Base-by-base conservation (phyloP, 1,284 basidiomycete species). In the Heliocybe sulcata region DNA sequence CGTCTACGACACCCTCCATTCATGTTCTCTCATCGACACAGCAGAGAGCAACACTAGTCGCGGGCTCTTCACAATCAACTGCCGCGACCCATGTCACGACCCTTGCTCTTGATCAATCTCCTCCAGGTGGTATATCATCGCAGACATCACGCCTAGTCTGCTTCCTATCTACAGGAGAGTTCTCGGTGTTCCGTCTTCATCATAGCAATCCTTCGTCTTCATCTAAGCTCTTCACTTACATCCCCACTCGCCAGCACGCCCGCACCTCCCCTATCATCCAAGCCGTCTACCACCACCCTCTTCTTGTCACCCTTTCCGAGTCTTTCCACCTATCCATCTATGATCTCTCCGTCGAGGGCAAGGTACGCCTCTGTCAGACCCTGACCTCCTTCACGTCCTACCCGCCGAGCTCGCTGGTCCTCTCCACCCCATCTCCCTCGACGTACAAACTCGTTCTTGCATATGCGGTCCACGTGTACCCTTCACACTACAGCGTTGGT, bases 401-500 rank as follows among this genome's bases (percentile, higher is more conserved):
- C 64, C 85, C 84, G 1, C 89, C 88, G 0, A 80, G 82, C 2
- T 88, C 86, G 3, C 70, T 90, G 22, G 80, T 89, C 12, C 68
- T 90, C 47, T 87, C 87, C 45, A 70, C 75, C 26, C 77, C 80
- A 25, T 75, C 81, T 2, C 63, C 79, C 3, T 64, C 68, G 8
- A 76, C 72, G n/a, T 91, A 87, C 69, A 89, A 85, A 64, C 76
- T 90, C 53, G 72, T 90, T 22, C 68, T 92, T 59, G 79, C 83
- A 11, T 90, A 90, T 66, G 74, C 86, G 9, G 72, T 81, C 25
- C 88, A 87, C n/a, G 83, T 91, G 35, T 91, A 87, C 64, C 88
- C 88, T 1, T 72, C 73, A 9, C 89, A 92, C 63, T 92, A 88
- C 87, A 83, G 84, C 35, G 79, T 86, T n/a, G 87, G 85, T 25